phyloP scores from a whole-genome alignment of 306 rosid species.

The Vigna trinervia region DNA sequence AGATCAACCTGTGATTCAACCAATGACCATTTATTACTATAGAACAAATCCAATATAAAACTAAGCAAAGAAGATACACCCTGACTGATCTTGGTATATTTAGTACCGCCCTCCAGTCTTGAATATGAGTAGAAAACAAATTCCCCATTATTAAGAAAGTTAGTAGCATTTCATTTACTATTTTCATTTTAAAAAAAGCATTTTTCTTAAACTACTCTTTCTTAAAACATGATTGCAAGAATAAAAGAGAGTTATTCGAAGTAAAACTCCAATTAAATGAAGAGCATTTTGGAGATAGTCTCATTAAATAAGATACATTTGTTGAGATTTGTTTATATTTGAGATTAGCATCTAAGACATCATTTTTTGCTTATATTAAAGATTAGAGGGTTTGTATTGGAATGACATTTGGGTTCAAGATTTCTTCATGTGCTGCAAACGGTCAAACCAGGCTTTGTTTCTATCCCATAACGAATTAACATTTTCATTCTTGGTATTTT shows the following conservation, averaged over 20 bases:
- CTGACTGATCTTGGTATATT: slow-evolving; percentile 10
- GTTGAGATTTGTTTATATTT: not conserved
- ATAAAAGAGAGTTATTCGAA: not conserved
- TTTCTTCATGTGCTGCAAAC: not conserved
- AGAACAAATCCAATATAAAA: slow-evolving; percentile 4
- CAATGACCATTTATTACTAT: not conserved
- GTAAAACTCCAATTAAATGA: not conserved
- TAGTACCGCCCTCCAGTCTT: not conserved
- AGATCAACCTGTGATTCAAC: not conserved
- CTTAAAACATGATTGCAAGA: not conserved
- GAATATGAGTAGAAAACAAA: too few species aligned
- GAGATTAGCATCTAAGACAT: not conserved
- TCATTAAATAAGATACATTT: too few species aligned
- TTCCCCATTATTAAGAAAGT: not conserved
- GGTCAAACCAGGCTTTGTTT: slow-evolving; percentile 15
- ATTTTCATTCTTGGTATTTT: slow-evolving; percentile 6
- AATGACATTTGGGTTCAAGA: slow-evolving; percentile 15
- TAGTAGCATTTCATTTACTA: too few species aligned
- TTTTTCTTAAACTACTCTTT: too few species aligned
- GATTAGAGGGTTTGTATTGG: not conserved
- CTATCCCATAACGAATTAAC: not conserved
- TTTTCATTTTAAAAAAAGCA: too few species aligned
- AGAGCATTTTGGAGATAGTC: not conserved
- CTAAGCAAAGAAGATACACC: not conserved
- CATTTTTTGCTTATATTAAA: too few species aligned